Conservation (phyloP, 805 yeast species). For the Myxozyma kluyveri region DNA sequence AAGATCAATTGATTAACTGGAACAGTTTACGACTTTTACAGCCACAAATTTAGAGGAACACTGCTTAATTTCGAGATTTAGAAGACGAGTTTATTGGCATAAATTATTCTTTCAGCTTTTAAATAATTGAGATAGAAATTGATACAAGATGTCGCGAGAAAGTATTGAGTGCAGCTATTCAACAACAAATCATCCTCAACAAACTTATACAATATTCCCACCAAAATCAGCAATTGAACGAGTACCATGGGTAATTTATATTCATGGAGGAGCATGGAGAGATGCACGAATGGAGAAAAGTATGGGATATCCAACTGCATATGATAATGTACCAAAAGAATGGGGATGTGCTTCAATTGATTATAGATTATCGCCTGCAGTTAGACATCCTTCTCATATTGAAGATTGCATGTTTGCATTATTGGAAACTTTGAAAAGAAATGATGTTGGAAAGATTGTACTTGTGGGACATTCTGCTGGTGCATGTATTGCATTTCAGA, state of each 20-base stretch:
- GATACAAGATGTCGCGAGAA: not conserved
- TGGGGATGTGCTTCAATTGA: constrained; percentile 32
- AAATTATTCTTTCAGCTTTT: no score
- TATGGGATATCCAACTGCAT: constrained; percentile 47
- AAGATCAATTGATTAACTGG: no score
- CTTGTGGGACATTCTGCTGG: constrained; percentile 75
- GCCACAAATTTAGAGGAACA: no score
- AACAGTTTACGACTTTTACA: no score
- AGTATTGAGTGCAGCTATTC: not conserved
- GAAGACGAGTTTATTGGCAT: no score
- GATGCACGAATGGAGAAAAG: constrained; percentile 57
- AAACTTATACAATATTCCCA: constrained; percentile 15
- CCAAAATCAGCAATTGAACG: not conserved
- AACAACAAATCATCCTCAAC: constrained; percentile 18
- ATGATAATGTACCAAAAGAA: constrained; percentile 2
- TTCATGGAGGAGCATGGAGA: constrained; percentile 86
- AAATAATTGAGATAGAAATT: no score
- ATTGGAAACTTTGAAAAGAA: constrained; percentile 24
- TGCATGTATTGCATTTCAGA: constrained; percentile 57
- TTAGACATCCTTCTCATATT: constrained; percentile 57
- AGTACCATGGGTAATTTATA: constrained; percentile 44
- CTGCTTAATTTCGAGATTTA: no score
- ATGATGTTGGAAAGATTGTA: constrained; percentile 28
- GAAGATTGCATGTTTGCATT: constrained; percentile 52
- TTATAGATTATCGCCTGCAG: constrained; percentile 35